These are phyloP conservation scores for Populus euphratica DNA, from an alignment of 345 rosid genomes.

Conservation along the genomic window DNA sequence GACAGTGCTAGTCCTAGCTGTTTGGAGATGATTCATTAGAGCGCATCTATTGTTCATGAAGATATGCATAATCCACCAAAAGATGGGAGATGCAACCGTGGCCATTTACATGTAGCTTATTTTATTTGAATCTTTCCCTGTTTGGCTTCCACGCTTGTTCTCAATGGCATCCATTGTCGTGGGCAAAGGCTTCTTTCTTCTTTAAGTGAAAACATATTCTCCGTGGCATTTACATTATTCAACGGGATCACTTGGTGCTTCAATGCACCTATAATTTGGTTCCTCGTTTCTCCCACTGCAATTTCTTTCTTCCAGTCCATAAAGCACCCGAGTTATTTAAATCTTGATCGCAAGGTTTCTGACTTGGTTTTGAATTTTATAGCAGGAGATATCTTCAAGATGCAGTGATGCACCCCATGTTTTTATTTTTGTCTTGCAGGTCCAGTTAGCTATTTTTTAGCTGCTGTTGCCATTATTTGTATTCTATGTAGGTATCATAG, in stretches of 20 bases:
- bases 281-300: background rate
- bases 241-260: background rate
- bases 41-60: background rate
- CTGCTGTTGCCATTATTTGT: background rate
- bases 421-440: background rate
- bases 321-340: background rate
- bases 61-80: slow-evolving; percentile 1
- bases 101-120: background rate
- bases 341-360: background rate
- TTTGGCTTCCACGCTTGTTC: slow-evolving; percentile 1
- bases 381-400: background rate
- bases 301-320: background rate
- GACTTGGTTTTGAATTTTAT: background rate
- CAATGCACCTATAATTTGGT: background rate
- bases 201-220: background rate
- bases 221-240: background rate
- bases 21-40: slow-evolving; percentile 5
- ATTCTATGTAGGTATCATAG: background rate
- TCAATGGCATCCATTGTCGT: slow-evolving; percentile 9
- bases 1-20: background rate
- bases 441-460: background rate
- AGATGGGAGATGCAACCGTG: background rate
- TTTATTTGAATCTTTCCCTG: background rate
- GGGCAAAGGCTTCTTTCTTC: background rate
- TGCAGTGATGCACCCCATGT: background rate